These are phyloP conservation scores for Volvariella volvacea DNA, from an alignment of 1,284 basidiomycete species.

Conservation along the genomic window DNA sequence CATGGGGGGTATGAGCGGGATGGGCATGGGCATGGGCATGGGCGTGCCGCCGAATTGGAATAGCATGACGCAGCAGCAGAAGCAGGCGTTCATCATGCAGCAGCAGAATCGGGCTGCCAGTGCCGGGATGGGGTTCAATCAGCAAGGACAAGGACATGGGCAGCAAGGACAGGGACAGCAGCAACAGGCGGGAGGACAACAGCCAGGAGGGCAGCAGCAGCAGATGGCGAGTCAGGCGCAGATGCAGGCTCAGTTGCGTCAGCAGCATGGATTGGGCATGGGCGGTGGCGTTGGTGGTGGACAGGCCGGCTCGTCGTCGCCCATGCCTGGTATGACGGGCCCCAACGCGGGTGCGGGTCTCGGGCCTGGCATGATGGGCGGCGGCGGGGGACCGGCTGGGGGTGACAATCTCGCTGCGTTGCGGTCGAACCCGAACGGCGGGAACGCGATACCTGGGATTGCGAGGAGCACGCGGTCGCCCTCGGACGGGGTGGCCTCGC, in stretches of 20 bases:
- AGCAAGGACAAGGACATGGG: slow-evolving; percentile 5
- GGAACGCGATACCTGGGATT: slow-evolving; percentile 50
- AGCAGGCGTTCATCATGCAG: slow-evolving; percentile 35
- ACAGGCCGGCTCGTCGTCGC: slow-evolving; percentile 19
- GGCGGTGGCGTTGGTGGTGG: slow-evolving; percentile 10
- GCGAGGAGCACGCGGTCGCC: slow-evolving; percentile 66
- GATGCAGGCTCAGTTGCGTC: slow-evolving; percentile 19
- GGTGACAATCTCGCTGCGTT: slow-evolving; percentile 32
- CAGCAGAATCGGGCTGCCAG: slow-evolving; percentile 29
- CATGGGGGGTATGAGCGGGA: no score
- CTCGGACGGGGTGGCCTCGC: slow-evolving; percentile 52
- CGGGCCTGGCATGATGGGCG: slow-evolving; percentile 19
- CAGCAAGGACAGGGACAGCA: slow-evolving; percentile 26
- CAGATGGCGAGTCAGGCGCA: slow-evolving; percentile 19
- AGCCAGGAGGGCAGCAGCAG: no score
- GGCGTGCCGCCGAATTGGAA: slow-evolving; percentile 25
- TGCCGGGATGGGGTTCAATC: slow-evolving; percentile 4
- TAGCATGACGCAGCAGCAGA: slow-evolving; percentile 30
- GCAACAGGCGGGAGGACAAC: slow-evolving; percentile 21
- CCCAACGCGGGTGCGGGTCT: slow-evolving; percentile 19
- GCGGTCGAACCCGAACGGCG: slow-evolving; percentile 40
- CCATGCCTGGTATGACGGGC: slow-evolving; percentile 14
- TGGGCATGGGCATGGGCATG: slow-evolving; percentile 18
- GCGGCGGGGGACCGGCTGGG: background rate
- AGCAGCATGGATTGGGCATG: slow-evolving; percentile 23